Evolutionary conservation across 2,329 filamentous ascomycete genomes (phyloP).

Genomic region (Dactylellina cionopaga): DNA sequence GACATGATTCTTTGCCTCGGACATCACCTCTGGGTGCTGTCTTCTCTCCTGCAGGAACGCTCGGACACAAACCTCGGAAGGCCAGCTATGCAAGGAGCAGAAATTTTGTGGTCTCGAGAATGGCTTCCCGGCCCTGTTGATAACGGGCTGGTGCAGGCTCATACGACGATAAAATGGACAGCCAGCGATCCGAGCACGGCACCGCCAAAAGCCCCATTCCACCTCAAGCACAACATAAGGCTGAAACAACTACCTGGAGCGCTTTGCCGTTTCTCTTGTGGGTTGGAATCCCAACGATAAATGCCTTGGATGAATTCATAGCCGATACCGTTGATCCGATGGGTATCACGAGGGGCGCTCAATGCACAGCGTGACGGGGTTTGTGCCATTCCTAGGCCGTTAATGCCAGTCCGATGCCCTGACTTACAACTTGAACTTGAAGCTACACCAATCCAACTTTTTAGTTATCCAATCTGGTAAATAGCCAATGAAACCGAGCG

Average conservation of each 20-base stretch:
- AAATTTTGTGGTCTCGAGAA: too few species aligned
- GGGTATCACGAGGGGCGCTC: constrained; percentile 6
- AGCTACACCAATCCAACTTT: not conserved
- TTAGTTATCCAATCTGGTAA: constrained; percentile 2
- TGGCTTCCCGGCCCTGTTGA: too few species aligned
- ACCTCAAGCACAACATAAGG: constrained; percentile 11
- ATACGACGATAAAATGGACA: not conserved
- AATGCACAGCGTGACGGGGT: constrained; percentile 1
- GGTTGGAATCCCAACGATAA: not conserved
- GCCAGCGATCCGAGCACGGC: constrained; percentile 7
- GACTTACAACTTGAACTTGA: not conserved
- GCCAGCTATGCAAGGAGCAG: too few species aligned
- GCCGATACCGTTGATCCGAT: not conserved
- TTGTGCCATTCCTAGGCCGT: too few species aligned
- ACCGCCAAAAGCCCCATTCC: not conserved
- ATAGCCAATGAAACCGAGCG: constrained; percentile 2
- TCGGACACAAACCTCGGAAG: too few species aligned
- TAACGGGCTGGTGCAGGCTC: too few species aligned
- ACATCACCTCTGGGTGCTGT: too few species aligned
- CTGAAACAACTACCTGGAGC: constrained; percentile 11
- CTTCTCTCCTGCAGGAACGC: too few species aligned
- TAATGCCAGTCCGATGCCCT: not conserved
- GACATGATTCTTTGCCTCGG: too few species aligned
- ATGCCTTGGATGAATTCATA: constrained; percentile 7
- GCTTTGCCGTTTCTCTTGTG: not conserved